Evolutionary conservation across 2,329 filamentous ascomycete genomes (phyloP).

Genomic region (Penicillium olsonii): DNA sequence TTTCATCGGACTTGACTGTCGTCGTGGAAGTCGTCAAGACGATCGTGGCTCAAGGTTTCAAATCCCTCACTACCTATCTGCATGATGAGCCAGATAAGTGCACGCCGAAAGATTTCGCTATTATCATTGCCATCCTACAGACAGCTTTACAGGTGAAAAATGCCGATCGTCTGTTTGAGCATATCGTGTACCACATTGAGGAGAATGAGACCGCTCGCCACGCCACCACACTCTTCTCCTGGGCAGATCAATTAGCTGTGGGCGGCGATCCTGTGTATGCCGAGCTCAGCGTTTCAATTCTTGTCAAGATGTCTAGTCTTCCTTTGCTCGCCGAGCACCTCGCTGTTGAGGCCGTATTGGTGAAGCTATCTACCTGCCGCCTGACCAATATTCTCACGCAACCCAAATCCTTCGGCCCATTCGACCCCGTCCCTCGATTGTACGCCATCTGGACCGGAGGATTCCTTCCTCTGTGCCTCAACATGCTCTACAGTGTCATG

Average conservation of each 20-base stretch:
- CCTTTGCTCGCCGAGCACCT: slow-evolving; percentile 83
- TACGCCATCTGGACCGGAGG: slow-evolving; percentile 90
- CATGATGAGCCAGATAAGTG: slow-evolving; percentile 70
- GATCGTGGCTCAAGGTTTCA: slow-evolving; percentile 80
- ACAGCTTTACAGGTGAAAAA: slow-evolving; percentile 77
- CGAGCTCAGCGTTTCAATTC: slow-evolving; percentile 84
- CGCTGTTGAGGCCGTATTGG: slow-evolving; percentile 80
- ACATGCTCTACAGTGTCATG: slow-evolving; percentile 80
- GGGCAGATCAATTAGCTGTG: slow-evolving; percentile 80
- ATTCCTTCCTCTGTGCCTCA: slow-evolving; percentile 83
- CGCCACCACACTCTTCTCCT: slow-evolving; percentile 85
- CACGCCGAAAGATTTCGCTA: slow-evolving; percentile 76
- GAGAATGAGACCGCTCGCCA: slow-evolving; percentile 72
- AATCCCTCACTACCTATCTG: slow-evolving; percentile 74
- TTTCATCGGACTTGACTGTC: slow-evolving; percentile 53
- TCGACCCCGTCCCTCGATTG: slow-evolving; percentile 73
- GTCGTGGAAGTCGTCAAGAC: slow-evolving; percentile 78
- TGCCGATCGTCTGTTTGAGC: slow-evolving; percentile 68
- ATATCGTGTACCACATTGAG: slow-evolving; percentile 69
- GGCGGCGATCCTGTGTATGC: slow-evolving; percentile 87
- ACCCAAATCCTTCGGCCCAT: slow-evolving; percentile 70
- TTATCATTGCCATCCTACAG: slow-evolving; percentile 86
- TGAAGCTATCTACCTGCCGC: slow-evolving; percentile 75
- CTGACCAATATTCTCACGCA: slow-evolving; percentile 74
- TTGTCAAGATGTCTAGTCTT: slow-evolving; percentile 82